A percentile compares a stretch with the other conserved stretches of the same genome.
phyloP scores from a whole-genome alignment of 1,139 yeast genomes.

The Kodamaea alishanica region DNA sequence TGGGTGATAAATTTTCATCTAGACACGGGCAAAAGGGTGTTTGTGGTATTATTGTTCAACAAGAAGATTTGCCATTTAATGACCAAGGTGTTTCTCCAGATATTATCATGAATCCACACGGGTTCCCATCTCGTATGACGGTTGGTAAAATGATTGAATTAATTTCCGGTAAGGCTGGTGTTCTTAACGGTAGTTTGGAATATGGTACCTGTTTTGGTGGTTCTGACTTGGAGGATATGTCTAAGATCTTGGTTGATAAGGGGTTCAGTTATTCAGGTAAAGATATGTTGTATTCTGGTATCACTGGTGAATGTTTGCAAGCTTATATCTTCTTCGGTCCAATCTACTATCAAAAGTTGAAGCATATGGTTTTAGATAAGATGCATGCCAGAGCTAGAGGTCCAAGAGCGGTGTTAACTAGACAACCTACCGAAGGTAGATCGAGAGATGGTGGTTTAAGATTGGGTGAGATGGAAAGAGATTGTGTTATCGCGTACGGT shows the following conservation, averaged over 20 bases:
- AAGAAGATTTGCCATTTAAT: conserved; percentile 93
- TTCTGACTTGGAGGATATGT: conserved; percentile 91
- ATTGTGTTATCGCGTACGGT: conserved; percentile 98
- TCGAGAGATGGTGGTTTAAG: conserved; percentile 99
- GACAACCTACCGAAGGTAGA: conserved; percentile 99
- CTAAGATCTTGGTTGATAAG: conserved; percentile 81
- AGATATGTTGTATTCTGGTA: conserved; percentile 97
- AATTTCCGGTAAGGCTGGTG: conserved; percentile 97
- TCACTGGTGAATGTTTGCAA: conserved; percentile 94
- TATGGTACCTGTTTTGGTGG: conserved; percentile 99
- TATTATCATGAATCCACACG: conserved; percentile 98
- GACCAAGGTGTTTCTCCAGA: conserved; percentile 91
- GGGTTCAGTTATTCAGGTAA: conserved; percentile 96
- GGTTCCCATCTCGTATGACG: conserved; percentile 99
- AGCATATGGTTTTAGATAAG: conserved; percentile 98
- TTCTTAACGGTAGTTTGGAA: conserved; percentile 82
- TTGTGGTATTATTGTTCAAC: conserved; percentile 95
- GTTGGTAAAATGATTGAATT: conserved; percentile 98
- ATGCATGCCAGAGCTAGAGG: conserved; percentile 99
- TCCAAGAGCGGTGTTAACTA: conserved; percentile 94
- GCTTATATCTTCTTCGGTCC: conserved; percentile 99
- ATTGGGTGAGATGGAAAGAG: conserved; percentile 99
- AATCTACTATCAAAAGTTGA: conserved; percentile 93
- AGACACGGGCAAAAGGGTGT: conserved; percentile 99
- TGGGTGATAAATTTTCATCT: conserved; percentile 95